phyloP scores from a whole-genome alignment of 129 eudicot genomes.

The Flaveria trinervia region DNA sequence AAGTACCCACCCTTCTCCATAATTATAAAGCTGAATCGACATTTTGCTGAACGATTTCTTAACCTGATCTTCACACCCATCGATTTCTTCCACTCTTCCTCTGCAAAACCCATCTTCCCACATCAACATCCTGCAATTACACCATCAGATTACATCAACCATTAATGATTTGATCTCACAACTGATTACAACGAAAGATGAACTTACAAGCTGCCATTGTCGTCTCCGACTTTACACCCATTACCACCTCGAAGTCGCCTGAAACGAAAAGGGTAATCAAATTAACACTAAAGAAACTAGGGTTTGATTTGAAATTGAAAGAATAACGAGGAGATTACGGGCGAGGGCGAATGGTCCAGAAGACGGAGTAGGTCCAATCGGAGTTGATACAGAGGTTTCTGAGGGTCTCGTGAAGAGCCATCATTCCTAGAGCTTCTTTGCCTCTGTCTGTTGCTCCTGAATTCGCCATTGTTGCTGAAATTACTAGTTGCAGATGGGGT shows the following conservation, averaged over 20 bases:
- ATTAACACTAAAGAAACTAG: background rate
- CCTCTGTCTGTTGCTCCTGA: constrained; percentile 76
- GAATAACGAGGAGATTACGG: constrained; percentile 51
- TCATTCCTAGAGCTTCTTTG: constrained; percentile 94
- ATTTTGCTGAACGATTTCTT: constrained; percentile 95
- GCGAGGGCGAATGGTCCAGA: constrained; percentile 98
- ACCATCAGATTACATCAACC: background rate
- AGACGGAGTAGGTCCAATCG: constrained; percentile 95
- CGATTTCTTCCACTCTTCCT: constrained; percentile 86
- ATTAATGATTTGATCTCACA: background rate
- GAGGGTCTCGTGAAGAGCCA: constrained; percentile 96
- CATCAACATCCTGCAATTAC: constrained; percentile 90
- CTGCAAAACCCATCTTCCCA: constrained; percentile 99
- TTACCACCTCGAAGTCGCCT: constrained; percentile 95
- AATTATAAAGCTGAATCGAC: constrained; percentile 93
- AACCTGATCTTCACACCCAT: constrained; percentile 77
- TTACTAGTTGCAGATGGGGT: background rate
- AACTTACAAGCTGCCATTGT: constrained; percentile 98
- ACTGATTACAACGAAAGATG: background rate
- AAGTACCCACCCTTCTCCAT: constrained; percentile 99
- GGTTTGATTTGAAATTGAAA: background rate
- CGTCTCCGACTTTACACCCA: constrained; percentile 95
- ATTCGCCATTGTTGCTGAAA: constrained; percentile 59
- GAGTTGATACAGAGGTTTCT: constrained; percentile 82
- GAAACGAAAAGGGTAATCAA: constrained; percentile 29